Evolutionary conservation across 2,329 filamentous ascomycete genomes (phyloP), one percentile per base, ranked within the genome.

Genomic region (Orbilia oligospora): DNA sequence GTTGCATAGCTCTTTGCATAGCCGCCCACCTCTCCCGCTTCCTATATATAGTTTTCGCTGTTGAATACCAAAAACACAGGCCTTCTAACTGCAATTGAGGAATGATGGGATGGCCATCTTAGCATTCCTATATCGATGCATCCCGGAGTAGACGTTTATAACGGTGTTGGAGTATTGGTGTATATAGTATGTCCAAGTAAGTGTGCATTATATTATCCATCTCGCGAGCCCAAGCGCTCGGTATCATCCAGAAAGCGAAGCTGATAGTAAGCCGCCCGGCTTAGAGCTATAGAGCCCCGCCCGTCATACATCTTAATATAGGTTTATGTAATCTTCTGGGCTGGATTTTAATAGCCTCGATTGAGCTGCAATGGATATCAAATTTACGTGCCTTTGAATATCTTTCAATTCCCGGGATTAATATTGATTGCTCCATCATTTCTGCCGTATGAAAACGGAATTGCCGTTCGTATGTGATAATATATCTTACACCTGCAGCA

Each of bases 1-100:
- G 56, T 61, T 61, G 56, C 56, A 61, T 61, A 44, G 56, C 33
- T 61, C 56, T 61, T 18, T 46, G 56, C 56, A 61, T 61, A 61
- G 56, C 56, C 56, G 56, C 56, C 56, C 56, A 61, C 22, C 56
- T 61, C 56, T 61, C 56, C 56, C 56, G 56, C 56, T 44, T 61
- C 56, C 56, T 61, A 61, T 61, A 61, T 61, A 61, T 61, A 61
- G 56, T 8, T 27, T 61, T 61, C 56, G 56, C 56, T 6, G 56
- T 27, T 27, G 33, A 44, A 20, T 20, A 44, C 33, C 27, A 61
- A 30, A 30, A 30, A 44, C 36, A 44, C 27, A 16, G 2, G 18
- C 3, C 36, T 41, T 61, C 56, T 61, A 20, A 61, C 56, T 5
- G 12, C 8, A n/a, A n/a, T n/a, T n/a, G n/a, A 18, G 36, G 20